Evolutionary conservation across 2,329 filamentous ascomycete genomes (phyloP).

Genomic region (Scopulariopsis brevicaulis): DNA sequence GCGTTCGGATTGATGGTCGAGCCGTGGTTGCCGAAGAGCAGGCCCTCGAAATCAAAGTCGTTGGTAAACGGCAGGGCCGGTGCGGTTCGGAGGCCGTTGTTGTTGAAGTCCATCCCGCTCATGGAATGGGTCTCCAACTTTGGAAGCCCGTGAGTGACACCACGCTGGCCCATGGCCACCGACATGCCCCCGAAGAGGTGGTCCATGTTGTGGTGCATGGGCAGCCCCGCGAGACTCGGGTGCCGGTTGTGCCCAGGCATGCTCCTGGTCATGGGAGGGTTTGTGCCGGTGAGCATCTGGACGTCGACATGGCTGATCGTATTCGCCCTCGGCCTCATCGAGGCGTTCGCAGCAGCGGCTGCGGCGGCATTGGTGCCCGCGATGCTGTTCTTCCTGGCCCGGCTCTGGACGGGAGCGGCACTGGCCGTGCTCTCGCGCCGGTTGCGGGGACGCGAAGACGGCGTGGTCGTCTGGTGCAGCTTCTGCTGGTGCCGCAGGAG

Average conservation of each 20-base stretch:
- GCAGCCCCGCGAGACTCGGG: constrained; percentile 60
- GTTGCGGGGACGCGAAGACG: constrained; percentile 75
- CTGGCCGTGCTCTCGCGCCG: constrained; percentile 82
- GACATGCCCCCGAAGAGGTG: constrained; percentile 67
- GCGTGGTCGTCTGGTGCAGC: constrained; percentile 84
- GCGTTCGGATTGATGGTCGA: constrained; percentile 60
- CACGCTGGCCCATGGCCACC: constrained; percentile 52
- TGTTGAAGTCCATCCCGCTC: constrained; percentile 50
- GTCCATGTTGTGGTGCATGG: constrained; percentile 39
- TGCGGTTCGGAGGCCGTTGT: constrained; percentile 65
- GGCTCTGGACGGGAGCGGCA: constrained; percentile 52
- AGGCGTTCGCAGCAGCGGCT: constrained; percentile 31
- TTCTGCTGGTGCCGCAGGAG: constrained; percentile 96
- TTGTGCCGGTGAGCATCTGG: constrained; percentile 56
- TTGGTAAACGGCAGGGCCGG: constrained; percentile 51
- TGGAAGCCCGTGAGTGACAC: constrained; percentile 55
- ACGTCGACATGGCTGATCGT: constrained; percentile 94
- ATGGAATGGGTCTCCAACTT: constrained; percentile 75
- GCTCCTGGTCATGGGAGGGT: constrained; percentile 36
- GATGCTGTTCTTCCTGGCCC: constrained; percentile 87
- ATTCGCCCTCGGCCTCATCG: constrained; percentile 82
- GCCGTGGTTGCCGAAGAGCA: constrained; percentile 56
- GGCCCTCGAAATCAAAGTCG: constrained; percentile 59
- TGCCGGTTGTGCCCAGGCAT: constrained; percentile 56
- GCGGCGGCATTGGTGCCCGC: constrained; percentile 43